Conservation (phyloP, 768 basidiomycete species). For the Coprinopsis cinerea region DNA sequence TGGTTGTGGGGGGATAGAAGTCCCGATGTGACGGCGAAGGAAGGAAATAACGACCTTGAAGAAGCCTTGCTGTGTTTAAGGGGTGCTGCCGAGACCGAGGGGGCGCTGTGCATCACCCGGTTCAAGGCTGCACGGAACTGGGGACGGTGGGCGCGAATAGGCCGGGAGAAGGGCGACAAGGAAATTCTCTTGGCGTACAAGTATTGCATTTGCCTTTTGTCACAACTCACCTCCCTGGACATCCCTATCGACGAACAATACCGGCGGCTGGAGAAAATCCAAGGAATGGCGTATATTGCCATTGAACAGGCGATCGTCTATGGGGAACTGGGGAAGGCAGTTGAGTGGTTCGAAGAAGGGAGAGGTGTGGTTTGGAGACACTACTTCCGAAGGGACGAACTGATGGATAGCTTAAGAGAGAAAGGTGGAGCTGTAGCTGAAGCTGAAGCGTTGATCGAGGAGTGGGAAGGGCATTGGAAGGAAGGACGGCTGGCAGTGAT, state of each 20-base stretch:
- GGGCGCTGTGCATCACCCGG: neutral
- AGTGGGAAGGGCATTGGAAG: neutral
- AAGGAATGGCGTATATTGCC: neutral
- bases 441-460: neutral
- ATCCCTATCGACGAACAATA: constrained; percentile 8
- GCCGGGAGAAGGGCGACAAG: neutral
- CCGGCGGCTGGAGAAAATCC: constrained; percentile 7
- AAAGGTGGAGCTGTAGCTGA: neutral
- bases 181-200: constrained; percentile 1
- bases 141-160: neutral
- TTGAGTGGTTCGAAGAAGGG: constrained; percentile 6
- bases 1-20: neutral
- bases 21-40: neutral
- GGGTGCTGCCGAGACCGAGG: neutral
- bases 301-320: neutral
- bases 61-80: neutral
- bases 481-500: neutral
- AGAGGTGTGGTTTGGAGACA: constrained; percentile 6
- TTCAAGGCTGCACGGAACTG: constrained; percentile 10
- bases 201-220: constrained; percentile 1
- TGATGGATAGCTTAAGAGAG: neutral
- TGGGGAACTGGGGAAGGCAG: neutral
- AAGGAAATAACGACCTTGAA: neutral
- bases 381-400: constrained; percentile 2
- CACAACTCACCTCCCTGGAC: neutral